Evolutionary conservation across 176 grass and related monocot species (phyloP), one percentile per base, ranked within the genome.

Genomic region (Coix lacrymajobi): DNA sequence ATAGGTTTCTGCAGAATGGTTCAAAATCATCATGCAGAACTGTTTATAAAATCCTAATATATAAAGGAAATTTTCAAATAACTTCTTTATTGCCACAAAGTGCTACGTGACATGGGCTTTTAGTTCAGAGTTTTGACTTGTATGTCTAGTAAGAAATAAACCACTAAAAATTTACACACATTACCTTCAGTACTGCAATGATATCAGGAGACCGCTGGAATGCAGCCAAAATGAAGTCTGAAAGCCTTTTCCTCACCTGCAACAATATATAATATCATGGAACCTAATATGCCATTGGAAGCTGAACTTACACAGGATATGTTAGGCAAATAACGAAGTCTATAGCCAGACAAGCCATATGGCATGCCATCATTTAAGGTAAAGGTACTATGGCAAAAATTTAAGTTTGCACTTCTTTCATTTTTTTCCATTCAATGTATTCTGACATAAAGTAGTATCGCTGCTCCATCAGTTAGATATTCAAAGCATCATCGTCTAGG

Each of bases 151-250:
- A 75, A 56, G 31, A 85, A 71, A 63, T 20, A 88, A 75, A 80
- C 11, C 6, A 83, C 30, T 48, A 46, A 60, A 43, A 31, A 84
- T 4, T 45, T 57, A 69, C 30, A 62, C 11, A 32, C 26, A 69
- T 71, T 93, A 93, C 96, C 91, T 98, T 98, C 52, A 98, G 68
- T 56, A 93, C 68, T 13, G 92, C 92, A 91, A 98, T 95, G 48
- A 89, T 95, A 52, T 77, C 79, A 70, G 96, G 96, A 66, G 75
- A 95, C 64, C 80, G 71, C 61, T 95, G 96, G 85, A 98, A 95
- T 74, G 88, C 87, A 74, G 92, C 85, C 63, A 98, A 64, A 76
- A 98, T 78, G 79, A 98, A 95, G 87, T 98, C 89, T 6, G 93
- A 95, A n/a, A 95, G 83, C 70, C 87, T 95, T 84, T 92, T 91